Conservation (phyloP, 2,329 filamentous ascomycete species). For the Scedosporium boydii region DNA sequence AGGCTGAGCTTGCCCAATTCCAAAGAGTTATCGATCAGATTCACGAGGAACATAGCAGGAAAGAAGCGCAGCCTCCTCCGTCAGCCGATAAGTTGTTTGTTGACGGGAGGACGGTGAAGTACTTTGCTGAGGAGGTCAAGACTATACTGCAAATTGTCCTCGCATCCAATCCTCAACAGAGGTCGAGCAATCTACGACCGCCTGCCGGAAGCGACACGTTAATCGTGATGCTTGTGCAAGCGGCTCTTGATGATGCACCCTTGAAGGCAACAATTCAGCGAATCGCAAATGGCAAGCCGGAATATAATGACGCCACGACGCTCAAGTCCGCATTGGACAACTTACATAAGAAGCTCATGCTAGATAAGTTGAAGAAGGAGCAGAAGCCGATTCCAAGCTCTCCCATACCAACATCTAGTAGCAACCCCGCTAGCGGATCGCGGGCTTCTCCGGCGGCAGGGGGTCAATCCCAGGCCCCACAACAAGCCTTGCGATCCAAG, state of each 20-base stretch:
- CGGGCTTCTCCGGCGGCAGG: not conserved
- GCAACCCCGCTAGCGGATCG: not conserved
- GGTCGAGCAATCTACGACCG: constrained; percentile 40
- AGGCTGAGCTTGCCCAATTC: constrained; percentile 64
- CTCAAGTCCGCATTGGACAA: constrained; percentile 43
- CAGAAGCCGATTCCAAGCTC: constrained; percentile 10
- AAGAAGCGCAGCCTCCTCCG: constrained; percentile 39
- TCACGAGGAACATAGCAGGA: constrained; percentile 48
- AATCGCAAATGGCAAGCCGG: constrained; percentile 41
- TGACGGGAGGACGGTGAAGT: constrained; percentile 46
- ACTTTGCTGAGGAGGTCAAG: constrained; percentile 49
- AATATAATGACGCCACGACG: constrained; percentile 42
- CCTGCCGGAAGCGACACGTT: constrained; percentile 45
- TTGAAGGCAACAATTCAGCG: constrained; percentile 40
- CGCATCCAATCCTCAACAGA: constrained; percentile 48
- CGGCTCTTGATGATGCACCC: constrained; percentile 44
- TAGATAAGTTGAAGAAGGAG: constrained; percentile 14
- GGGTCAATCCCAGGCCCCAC: constrained; percentile 9
- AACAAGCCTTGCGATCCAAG: constrained; percentile 40
- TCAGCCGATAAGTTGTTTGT: constrained; percentile 46
- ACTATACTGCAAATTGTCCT: constrained; percentile 50
- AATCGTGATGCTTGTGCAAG: constrained; percentile 47
- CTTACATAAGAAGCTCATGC: constrained; percentile 20
- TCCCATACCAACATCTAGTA: constrained; percentile 9
- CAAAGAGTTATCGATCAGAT: constrained; percentile 75